Conservation (phyloP, 1,139 yeast genomes). For the Saccharomyces hybrid region DNA sequence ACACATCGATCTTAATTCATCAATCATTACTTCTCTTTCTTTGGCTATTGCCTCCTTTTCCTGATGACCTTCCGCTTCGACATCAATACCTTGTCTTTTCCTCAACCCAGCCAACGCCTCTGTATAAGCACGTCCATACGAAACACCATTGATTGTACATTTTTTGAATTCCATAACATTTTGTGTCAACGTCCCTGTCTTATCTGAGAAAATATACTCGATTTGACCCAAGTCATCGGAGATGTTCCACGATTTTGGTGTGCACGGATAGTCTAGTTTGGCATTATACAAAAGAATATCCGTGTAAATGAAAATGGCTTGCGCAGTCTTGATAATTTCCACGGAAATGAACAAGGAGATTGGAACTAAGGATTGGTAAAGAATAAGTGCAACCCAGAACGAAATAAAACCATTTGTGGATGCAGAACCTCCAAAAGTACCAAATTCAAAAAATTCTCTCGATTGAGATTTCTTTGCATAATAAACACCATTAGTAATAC, state of each 20-base stretch:
- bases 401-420: slow-evolving; percentile 76
- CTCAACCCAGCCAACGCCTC: slow-evolving; percentile 92
- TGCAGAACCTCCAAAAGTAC: slow-evolving; percentile 47
- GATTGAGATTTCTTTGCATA: slow-evolving; percentile 50
- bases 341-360: slow-evolving; percentile 91
- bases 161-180: slow-evolving; percentile 96
- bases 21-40: slow-evolving; percentile 63
- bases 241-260: slow-evolving; percentile 94
- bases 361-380: slow-evolving; percentile 90
- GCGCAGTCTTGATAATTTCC: slow-evolving; percentile 90
- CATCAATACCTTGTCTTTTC: slow-evolving; percentile 79
- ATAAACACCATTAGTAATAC: slow-evolving; percentile 72
- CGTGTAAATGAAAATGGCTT: slow-evolving; percentile 86
- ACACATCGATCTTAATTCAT: slow-evolving; percentile 38
- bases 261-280: slow-evolving; percentile 84
- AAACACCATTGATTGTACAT: slow-evolving; percentile 78
- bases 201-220: slow-evolving; percentile 91
- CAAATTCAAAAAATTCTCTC: slow-evolving; percentile 63
- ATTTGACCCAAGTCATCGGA: slow-evolving; percentile 96
- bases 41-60: slow-evolving; percentile 55
- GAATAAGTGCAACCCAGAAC: slow-evolving; percentile 81
- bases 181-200: slow-evolving; percentile 94
- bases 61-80: slow-evolving; percentile 54
- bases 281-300: slow-evolving; percentile 84
- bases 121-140: slow-evolving; percentile 88